Percentiles rank a stretch among this genome's conserved stretches.
Conservation (phyloP, 2,329 filamentous ascomycete species). For the Lasiodiplodia citricola region DNA sequence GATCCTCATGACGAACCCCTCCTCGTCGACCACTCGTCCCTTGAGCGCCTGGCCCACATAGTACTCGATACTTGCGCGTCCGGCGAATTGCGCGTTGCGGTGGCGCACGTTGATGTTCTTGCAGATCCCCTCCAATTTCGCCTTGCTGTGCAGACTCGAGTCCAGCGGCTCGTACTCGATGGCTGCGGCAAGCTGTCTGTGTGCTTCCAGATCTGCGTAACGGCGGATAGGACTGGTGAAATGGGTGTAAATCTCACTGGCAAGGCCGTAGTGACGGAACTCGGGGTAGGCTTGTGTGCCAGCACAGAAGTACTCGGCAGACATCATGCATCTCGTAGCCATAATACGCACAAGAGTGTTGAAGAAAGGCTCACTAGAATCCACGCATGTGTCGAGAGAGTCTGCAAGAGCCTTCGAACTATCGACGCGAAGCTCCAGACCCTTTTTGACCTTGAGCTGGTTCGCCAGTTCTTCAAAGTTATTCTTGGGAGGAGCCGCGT, state of each 20-base stretch:
- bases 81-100: conserved; percentile 95
- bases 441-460: conserved; percentile 86
- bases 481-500: conserved; percentile 88
- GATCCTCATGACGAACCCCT: conserved; percentile 95
- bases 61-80: conserved; percentile 92
- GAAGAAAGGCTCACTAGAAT: conserved; percentile 87
- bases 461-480: conserved; percentile 95
- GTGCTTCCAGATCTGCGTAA: conserved; percentile 94
- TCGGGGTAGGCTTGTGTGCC: conserved; percentile 92
- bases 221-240: conserved; percentile 97
- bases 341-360: conserved; percentile 98
- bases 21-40: conserved; percentile 75
- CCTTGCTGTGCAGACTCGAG: conserved; percentile 77
- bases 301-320: conserved; percentile 96
- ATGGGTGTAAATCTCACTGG: conserved; percentile 96
- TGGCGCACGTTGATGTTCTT: conserved; percentile 98
- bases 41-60: conserved; percentile 97
- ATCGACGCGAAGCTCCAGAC: conserved; percentile 79
- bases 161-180: conserved; percentile 93
- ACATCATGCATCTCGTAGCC: conserved; percentile 98
- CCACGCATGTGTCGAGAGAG: conserved; percentile 84
- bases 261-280: conserved; percentile 96
- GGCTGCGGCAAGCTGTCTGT: conserved; percentile 91
- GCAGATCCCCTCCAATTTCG: conserved; percentile 89
- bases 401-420: conserved; percentile 93